Evolutionary conservation across 805 yeast genomes (phyloP).

Genomic region (Candida boleticola): DNA sequence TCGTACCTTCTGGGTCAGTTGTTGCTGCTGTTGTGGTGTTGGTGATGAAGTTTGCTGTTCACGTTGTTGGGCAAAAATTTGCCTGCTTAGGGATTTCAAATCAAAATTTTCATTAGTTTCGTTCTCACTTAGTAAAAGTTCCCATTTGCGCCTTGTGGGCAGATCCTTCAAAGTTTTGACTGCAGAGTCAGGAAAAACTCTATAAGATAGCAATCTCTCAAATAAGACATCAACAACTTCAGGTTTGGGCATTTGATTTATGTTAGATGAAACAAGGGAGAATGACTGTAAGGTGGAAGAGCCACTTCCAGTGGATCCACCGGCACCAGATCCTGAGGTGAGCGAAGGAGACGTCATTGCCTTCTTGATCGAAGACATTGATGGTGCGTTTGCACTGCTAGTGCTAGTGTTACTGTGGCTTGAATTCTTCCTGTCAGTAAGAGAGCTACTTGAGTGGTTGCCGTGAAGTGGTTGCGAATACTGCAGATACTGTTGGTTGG

Average conservation of each 20-base stretch:
- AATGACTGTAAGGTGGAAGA: slow-evolving; percentile 25
- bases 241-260: slow-evolving; percentile 33
- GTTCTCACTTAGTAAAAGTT: slow-evolving; percentile 38
- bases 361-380: background rate
- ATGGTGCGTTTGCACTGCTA: background rate
- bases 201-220: slow-evolving; percentile 33
- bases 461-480: background rate
- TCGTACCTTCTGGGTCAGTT: too few relatives aligned
- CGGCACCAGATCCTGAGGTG: background rate
- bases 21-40: slow-evolving; percentile 1
- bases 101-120: slow-evolving; percentile 38
- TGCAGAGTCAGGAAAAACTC: slow-evolving; percentile 38
- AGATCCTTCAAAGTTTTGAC: slow-evolving; percentile 28
- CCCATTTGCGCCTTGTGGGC: slow-evolving; percentile 42
- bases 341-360: background rate
- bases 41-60: too few relatives aligned
- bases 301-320: background rate
- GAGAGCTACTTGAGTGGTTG: slow-evolving; percentile 5
- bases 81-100: slow-evolving; percentile 18
- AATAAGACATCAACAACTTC: slow-evolving; percentile 38
- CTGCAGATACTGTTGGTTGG: background rate
- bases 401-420: background rate
- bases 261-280: slow-evolving; percentile 28
- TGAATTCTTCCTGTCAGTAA: background rate
- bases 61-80: background rate